phyloP scores from a whole-genome alignment of 495 filamentous ascomycete species.

The Aspergillus kassunensis region DNA sequence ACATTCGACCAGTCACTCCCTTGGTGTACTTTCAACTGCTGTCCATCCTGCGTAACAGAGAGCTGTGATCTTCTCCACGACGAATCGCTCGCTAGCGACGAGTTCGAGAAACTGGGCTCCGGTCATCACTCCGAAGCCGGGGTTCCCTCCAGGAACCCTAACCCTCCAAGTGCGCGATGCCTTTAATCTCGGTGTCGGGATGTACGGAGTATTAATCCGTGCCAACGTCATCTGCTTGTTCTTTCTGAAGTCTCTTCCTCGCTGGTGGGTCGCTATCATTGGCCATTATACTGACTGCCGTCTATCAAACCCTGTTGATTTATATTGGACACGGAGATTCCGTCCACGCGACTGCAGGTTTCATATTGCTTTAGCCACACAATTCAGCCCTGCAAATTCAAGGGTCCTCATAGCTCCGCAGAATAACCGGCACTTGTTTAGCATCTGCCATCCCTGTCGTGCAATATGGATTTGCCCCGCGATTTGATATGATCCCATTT shows the following conservation, averaged over 20 bases:
- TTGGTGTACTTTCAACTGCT: background rate
- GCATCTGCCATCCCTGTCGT: too few species aligned
- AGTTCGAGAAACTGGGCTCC: constrained; percentile 1
- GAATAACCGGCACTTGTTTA: too few species aligned
- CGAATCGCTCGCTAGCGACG: background rate
- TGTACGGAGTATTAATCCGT: constrained; percentile 14
- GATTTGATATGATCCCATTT: background rate
- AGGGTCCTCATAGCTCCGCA: too few species aligned
- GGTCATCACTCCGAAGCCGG: background rate
- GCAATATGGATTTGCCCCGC: too few species aligned
- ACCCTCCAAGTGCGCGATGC: background rate
- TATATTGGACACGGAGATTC: constrained; percentile 64
- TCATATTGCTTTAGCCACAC: constrained; percentile 50
- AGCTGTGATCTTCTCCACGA: background rate
- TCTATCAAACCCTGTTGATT: constrained; percentile 71
- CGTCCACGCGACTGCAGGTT: constrained; percentile 68
- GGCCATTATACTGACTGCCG: constrained; percentile 41
- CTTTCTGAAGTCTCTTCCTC: constrained; percentile 63
- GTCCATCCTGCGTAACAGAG: background rate
- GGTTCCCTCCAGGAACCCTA: background rate
- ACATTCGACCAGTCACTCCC: background rate
- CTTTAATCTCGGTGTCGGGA: background rate
- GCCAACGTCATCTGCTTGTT: constrained; percentile 48
- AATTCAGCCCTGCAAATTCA: background rate
- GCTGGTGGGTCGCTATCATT: constrained; percentile 54